Percentiles rank a stretch among this genome's conserved stretches.
These are phyloP conservation scores for Camellia lanceoleosa DNA, from an alignment of 148 eudicot species.

Conservation along the genomic window DNA sequence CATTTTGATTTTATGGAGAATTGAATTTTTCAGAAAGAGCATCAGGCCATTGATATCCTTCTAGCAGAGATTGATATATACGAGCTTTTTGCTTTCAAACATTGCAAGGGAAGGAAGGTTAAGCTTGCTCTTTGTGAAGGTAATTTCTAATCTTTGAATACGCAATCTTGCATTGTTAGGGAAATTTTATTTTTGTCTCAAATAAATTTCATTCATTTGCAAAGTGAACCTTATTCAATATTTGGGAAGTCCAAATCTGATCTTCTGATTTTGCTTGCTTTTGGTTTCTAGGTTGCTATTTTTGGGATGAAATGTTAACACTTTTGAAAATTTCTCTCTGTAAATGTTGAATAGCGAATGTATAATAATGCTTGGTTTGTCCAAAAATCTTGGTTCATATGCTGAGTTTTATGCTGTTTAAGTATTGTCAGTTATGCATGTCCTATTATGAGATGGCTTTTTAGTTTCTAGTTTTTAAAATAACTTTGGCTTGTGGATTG, in stretches of 20 bases:
- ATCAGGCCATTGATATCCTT: constrained; percentile 93
- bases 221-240: neutral
- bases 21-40: constrained; percentile 62
- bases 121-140: constrained; percentile 98
- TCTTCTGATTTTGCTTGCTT: neutral
- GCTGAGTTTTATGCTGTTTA: neutral
- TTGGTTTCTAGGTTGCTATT: neutral
- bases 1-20: neutral
- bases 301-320: neutral
- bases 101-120: constrained; percentile 89
- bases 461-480: constrained; percentile 5
- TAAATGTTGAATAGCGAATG: neutral
- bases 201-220: neutral
- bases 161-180: constrained; percentile 1
- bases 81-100: constrained; percentile 92
- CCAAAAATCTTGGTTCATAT: neutral
- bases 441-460: constrained; percentile 5
- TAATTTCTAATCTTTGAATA: constrained; percentile 26
- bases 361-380: neutral
- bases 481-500: constrained; percentile 13
- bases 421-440: neutral
- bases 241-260: neutral
- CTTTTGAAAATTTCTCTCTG: neutral
- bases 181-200: neutral
- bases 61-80: constrained; percentile 96